These are phyloP conservation scores for barley (Hordeum vulgare) DNA, from an alignment of 176 grass and related monocot species.

Conservation along the genomic window MorexV3_pseudomolecules_assembly NC_058520.1:546824578-546825077, in stretches of 20 bases:
- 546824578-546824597: conserved; percentile 36
- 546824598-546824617: conserved; percentile 2
- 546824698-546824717: conserved; percentile 78
- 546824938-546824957: too few relatives aligned
- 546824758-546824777: conserved; percentile 65
- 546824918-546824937: background rate
- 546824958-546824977: background rate
- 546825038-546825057: conserved; percentile 49
- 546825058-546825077: conserved; percentile 27
- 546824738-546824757: conserved; percentile 57
- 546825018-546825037: conserved; percentile 50
- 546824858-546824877: conserved; percentile 44
- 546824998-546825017: conserved; percentile 40
- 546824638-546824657: conserved; percentile 39
- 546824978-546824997: too few relatives aligned
- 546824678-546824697: conserved; percentile 48
- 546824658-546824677: conserved; percentile 62
- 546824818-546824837: conserved; percentile 66
- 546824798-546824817: conserved; percentile 77
- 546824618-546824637: conserved; percentile 15
- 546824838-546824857: conserved; percentile 58
- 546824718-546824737: conserved; percentile 72
- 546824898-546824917: background rate
- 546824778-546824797: conserved; percentile 70
- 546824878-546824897: conserved; percentile 48